Percentiles rank a stretch among this genome's conserved stretches.
These are phyloP conservation scores for Stachybotrys echinatus DNA, from an alignment of 2,329 filamentous ascomycete species.

Conservation along the genomic window DNA sequence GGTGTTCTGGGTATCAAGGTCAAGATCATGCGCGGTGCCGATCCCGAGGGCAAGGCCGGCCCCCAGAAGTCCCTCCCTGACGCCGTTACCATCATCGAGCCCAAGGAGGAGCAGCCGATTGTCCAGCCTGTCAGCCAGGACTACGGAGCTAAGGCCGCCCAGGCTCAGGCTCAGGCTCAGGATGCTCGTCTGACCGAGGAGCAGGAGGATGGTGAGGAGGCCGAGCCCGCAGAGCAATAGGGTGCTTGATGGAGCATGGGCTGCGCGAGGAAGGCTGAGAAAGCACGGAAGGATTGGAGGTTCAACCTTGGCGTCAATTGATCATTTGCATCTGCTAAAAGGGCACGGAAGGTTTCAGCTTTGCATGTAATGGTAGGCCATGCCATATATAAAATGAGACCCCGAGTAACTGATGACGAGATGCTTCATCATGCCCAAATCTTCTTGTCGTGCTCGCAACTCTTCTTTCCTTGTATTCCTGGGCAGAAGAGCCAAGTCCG, in stretches of 20 bases:
- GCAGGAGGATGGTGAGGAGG: constrained; percentile 53
- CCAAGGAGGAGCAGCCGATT: constrained; percentile 97
- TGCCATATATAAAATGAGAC: constrained; percentile 31
- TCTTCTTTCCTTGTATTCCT: no score
- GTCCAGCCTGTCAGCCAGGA: constrained; percentile 96
- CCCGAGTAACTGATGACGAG: constrained; percentile 22
- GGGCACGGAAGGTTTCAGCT: constrained; percentile 32
- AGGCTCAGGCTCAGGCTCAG: constrained; percentile 61
- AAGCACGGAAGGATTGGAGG: constrained; percentile 21
- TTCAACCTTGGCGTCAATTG: constrained; percentile 35
- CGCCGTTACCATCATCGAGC: constrained; percentile 99
- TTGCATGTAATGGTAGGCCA: constrained; percentile 31
- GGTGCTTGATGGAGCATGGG: constrained; percentile 16
- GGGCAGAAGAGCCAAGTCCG: no score
- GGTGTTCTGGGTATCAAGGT: constrained; percentile 99
- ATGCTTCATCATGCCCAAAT: not conserved
- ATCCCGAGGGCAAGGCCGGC: constrained; percentile 98
- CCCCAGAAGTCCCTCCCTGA: constrained; percentile 97
- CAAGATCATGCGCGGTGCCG: constrained; percentile 99
- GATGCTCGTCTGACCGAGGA: constrained; percentile 54
- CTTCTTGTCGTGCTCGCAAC: no score
- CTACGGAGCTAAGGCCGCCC: constrained; percentile 87
- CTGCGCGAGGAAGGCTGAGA: constrained; percentile 14
- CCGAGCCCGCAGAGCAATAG: constrained; percentile 40
- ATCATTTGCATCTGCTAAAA: constrained; percentile 35